These are phyloP conservation scores for Penicillium crystallinum DNA, from an alignment of 495 filamentous ascomycete species.

Conservation along the genomic window DNA sequence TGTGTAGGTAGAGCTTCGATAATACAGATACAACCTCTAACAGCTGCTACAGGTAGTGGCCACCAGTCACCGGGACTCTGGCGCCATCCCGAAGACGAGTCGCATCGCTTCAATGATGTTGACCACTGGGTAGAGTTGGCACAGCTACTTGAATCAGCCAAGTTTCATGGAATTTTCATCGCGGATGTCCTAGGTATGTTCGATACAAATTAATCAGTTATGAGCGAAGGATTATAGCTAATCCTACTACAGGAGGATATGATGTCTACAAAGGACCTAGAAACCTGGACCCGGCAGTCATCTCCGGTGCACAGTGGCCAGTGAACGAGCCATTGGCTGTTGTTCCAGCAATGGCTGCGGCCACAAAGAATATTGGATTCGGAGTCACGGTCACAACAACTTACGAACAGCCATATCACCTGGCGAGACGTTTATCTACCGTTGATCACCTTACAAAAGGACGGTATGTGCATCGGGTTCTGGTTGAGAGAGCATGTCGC, in stretches of 20 bases:
- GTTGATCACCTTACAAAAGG: slow-evolving; percentile 65
- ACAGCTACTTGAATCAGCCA: slow-evolving; percentile 43
- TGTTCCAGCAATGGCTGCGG: slow-evolving; percentile 43
- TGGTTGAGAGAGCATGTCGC: not conserved
- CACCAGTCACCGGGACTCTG: slow-evolving; percentile 52
- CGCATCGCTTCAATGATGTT: slow-evolving; percentile 49
- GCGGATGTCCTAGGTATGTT: slow-evolving; percentile 45
- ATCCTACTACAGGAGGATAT: slow-evolving; percentile 43
- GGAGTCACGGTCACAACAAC: slow-evolving; percentile 67
- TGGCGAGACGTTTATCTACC: slow-evolving; percentile 59
- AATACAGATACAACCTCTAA: not conserved
- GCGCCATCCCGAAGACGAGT: slow-evolving; percentile 50
- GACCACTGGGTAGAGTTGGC: slow-evolving; percentile 48
- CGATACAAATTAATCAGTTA: not conserved
- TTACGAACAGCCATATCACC: slow-evolving; percentile 66
- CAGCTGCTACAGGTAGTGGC: slow-evolving; percentile 34
- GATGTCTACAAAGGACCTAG: slow-evolving; percentile 59
- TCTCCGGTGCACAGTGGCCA: slow-evolving; percentile 62
- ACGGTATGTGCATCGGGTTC: slow-evolving; percentile 29
- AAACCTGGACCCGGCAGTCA: slow-evolving; percentile 52
- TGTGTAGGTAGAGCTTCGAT: slow-evolving; percentile 29
- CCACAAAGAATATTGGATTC: slow-evolving; percentile 60
- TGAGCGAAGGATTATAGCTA: not conserved
- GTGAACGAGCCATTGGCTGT: slow-evolving; percentile 50
- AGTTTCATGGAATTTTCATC: slow-evolving; percentile 55